A percentile compares a stretch with the other conserved stretches of the same genome.
Conservation (phyloP, 805 yeast species). For the Lipomyces lipofer region DNA sequence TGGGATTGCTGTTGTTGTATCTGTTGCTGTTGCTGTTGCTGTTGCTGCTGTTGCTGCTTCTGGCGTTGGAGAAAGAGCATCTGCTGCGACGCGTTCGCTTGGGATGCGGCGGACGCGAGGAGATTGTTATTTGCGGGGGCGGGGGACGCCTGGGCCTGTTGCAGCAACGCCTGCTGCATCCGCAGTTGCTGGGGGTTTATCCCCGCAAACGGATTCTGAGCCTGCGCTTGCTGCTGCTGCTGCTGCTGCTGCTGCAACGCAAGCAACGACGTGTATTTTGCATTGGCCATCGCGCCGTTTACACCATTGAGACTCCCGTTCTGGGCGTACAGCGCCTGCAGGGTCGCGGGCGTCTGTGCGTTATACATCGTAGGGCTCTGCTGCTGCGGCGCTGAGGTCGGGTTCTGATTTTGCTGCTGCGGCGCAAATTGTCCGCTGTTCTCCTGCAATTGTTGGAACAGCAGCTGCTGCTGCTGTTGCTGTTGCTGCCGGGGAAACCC, state of each 20-base stretch:
- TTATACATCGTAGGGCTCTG: not conserved
- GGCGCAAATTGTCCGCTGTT: not conserved
- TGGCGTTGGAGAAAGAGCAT: no score
- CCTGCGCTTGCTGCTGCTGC: conserved; percentile 12
- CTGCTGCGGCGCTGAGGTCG: conserved; percentile 2
- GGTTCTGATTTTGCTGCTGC: conserved; percentile 7
- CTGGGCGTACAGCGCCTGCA: conserved; percentile 8
- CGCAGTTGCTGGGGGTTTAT: not conserved
- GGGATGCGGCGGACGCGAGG: conserved; percentile 8
- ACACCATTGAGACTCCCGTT: not conserved
- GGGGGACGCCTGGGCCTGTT: conserved; percentile 5
- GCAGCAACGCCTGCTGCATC: not conserved
- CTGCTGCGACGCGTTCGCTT: conserved; percentile 14
- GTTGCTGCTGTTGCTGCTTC: conserved; percentile 11
- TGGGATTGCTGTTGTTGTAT: conserved; percentile 15
- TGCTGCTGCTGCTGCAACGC: conserved; percentile 5
- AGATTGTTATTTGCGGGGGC: conserved; percentile 4
- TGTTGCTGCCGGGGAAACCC: conserved; percentile 4
- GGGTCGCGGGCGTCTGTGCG: conserved; percentile 2
- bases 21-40: conserved; percentile 13
- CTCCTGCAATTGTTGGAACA: conserved; percentile 8
- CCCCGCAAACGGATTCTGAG: not conserved
- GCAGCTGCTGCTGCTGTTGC: conserved; percentile 15
- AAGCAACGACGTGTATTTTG: not conserved
- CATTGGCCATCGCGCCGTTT: not conserved